Base-by-base conservation (phyloP, 345 rosid species). In the Citrus inodora region DNA sequence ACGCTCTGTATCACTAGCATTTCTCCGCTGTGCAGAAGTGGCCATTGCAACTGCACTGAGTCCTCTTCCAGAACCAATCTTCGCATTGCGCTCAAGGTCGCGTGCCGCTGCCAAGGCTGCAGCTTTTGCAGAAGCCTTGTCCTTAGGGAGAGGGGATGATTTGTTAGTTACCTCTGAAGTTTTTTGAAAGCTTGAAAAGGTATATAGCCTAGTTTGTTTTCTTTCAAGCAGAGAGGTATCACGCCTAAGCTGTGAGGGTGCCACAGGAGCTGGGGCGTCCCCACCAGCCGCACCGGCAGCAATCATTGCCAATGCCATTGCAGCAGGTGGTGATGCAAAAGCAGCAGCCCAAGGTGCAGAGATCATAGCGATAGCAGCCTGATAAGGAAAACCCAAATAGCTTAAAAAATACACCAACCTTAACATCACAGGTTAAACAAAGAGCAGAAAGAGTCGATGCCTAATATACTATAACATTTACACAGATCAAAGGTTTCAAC, bases 41-140 rank as follows among this genome's bases (percentile, higher is more conserved):
- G 99, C 99, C 99, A 94, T 94, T 55, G 99, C 99, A 85, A 94
- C 93, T 42, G 99, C 98, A 87, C 97, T 93, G 75, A 97, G 97
- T 75, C 99, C 99, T 87, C 99, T 93, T 86, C 98, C 98, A 72
- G 99, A 90, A 81, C 99, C 99, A 84, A 97, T 97, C 84, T 97
- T 97, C 58, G 98, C 95, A 90, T 87, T 90, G 55, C 98, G 91
- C 80, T 97, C 93, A 87, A 97, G 95, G 90, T 97, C 99, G 75
- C 99, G 98, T 71, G 98, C 99, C 48, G 99, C 98, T 58, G 98
- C 98, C 88, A 94, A 86, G 74, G 98, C 98, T 82, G 98, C 97
- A 42, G 99, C 99, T 88, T 94, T 94, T 83, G 98, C 99, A 78
- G 95, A 89, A 78, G 98, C 98, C 87, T 88, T 97, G 84, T 94